Conservation (phyloP, 2,329 filamentous ascomycete genomes). For the Colletotrichum theobromicola region DNA sequence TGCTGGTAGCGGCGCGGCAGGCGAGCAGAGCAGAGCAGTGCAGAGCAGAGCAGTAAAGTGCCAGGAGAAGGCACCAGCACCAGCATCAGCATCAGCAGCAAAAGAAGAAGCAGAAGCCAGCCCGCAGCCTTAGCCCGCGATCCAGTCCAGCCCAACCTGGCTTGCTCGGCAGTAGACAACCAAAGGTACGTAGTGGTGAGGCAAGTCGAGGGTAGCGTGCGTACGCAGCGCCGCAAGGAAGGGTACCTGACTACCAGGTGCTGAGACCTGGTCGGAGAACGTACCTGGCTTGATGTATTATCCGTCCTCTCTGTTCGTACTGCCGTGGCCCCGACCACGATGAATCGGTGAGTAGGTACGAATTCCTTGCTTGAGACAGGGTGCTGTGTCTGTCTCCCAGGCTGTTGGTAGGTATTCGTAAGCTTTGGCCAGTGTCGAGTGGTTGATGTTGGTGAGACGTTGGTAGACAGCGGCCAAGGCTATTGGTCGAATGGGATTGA, state of each 20-base stretch:
- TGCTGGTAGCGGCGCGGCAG: background rate
- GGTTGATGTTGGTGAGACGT: background rate
- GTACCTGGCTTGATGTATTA: background rate
- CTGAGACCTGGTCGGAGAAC: background rate
- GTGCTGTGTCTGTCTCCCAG: background rate
- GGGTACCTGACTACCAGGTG: background rate
- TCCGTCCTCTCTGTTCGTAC: background rate
- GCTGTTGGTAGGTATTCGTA: background rate
- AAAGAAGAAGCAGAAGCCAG: background rate
- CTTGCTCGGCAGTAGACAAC: background rate
- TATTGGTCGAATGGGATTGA: background rate
- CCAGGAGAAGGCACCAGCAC: background rate
- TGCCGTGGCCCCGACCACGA: slow-evolving; percentile 7
- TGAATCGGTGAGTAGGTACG: slow-evolving; percentile 7
- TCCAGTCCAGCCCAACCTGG: background rate
- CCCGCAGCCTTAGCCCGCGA: background rate
- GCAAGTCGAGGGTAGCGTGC: background rate
- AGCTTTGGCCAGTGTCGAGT: background rate
- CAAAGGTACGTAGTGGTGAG: background rate
- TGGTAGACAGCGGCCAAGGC: background rate
- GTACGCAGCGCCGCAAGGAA: background rate
- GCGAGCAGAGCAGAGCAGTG: background rate
- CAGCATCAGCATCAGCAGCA: background rate
- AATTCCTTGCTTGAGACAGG: background rate
- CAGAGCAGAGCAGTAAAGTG: background rate